Conservation (phyloP, 2,329 filamentous ascomycete species). For the Dactylellina leptospora region DNA sequence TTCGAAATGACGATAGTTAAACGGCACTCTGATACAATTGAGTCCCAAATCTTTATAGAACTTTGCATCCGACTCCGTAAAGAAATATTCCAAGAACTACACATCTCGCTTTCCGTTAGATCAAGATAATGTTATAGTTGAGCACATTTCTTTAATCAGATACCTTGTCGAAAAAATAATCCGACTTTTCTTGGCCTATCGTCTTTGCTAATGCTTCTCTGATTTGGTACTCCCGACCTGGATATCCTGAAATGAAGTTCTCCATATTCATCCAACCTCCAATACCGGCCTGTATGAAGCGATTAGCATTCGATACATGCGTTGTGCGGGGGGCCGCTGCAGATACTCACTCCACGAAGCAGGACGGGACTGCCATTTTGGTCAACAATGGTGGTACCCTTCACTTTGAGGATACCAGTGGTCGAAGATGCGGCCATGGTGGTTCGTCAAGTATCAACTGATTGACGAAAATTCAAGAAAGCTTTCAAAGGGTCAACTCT, state of each 20-base stretch:
- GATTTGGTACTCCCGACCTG: slow-evolving; percentile 68
- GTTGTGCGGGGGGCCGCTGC: neutral
- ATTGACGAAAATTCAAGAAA: neutral
- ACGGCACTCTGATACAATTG: slow-evolving; percentile 69
- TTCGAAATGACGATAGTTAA: slow-evolving; percentile 70
- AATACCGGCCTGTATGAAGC: slow-evolving; percentile 58
- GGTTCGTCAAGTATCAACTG: too few species aligned
- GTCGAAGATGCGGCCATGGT: slow-evolving; percentile 56
- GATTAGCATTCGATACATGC: slow-evolving; percentile 5
- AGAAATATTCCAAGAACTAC: slow-evolving; percentile 66
- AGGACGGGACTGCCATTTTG: slow-evolving; percentile 63
- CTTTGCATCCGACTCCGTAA: slow-evolving; percentile 68
- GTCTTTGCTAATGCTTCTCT: slow-evolving; percentile 66
- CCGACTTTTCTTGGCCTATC: slow-evolving; percentile 67
- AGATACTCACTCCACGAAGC: slow-evolving; percentile 61
- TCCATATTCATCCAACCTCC: slow-evolving; percentile 63
- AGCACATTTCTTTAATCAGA: too few species aligned
- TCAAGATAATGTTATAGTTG: neutral
- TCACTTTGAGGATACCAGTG: slow-evolving; percentile 61
- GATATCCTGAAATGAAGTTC: slow-evolving; percentile 72
- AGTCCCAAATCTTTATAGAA: slow-evolving; percentile 68
- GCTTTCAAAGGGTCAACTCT: too few species aligned
- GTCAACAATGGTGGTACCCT: slow-evolving; percentile 63
- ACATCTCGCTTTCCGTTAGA: neutral
- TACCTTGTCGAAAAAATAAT: slow-evolving; percentile 70